Percentiles rank a stretch among this genome's conserved stretches.
Evolutionary conservation across 768 basidiomycete species (phyloP).

Genomic region (Udeniomyces megalosporus): DNA sequence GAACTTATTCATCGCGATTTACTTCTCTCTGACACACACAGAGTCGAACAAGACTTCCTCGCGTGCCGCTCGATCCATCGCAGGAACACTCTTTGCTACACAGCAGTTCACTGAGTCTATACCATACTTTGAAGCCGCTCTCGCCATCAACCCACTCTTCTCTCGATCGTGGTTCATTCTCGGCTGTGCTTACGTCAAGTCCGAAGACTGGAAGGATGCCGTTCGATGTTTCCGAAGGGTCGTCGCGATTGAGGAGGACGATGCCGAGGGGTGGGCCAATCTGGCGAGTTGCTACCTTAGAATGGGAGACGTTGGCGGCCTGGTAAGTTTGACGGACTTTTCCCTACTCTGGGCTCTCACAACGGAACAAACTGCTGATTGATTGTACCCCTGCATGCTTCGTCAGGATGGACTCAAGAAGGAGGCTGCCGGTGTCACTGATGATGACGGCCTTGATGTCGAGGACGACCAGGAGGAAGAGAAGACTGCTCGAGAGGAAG

Average conservation of each 20-base stretch:
- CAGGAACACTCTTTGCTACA: conserved; percentile 59
- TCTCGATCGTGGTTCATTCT: conserved; percentile 88
- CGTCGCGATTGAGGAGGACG: conserved; percentile 83
- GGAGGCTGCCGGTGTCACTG: background rate
- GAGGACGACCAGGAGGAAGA: conserved; percentile 10
- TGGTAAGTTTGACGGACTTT: conserved; percentile 2
- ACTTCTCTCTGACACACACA: background rate
- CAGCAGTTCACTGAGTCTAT: conserved; percentile 50
- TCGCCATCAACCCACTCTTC: conserved; percentile 73
- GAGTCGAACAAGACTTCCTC: conserved; percentile 59
- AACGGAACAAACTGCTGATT: background rate
- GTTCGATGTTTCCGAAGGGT: conserved; percentile 69
- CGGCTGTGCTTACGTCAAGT: conserved; percentile 74
- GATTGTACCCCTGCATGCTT: background rate
- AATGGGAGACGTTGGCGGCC: conserved; percentile 37
- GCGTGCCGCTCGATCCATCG: conserved; percentile 80
- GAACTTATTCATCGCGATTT: too few relatives aligned
- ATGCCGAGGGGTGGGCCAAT: conserved; percentile 97
- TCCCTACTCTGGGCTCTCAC: background rate
- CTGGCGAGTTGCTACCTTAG: conserved; percentile 86
- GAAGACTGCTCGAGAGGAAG: background rate
- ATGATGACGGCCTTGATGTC: background rate
- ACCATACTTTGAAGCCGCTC: conserved; percentile 51
- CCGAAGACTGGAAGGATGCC: conserved; percentile 69
- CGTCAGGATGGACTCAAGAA: conserved; percentile 9